Conservation (phyloP, 2,329 filamentous ascomycete genomes). For the Pseudocercospora fijiensis region DNA sequence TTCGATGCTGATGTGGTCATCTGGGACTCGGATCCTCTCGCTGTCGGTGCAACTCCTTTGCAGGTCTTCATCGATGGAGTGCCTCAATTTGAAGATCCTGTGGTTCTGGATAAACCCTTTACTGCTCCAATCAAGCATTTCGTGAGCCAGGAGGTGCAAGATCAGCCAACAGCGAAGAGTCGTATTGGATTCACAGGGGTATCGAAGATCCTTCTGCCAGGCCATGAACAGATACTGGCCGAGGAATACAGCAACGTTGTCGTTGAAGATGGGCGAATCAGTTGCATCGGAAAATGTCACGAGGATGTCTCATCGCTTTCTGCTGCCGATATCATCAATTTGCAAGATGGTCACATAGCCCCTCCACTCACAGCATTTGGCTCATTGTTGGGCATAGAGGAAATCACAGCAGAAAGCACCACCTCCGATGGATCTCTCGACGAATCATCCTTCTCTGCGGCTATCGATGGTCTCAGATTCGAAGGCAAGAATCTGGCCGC, state of each 20-base stretch:
- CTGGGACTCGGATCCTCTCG: conserved; percentile 47
- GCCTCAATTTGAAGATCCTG: conserved; percentile 51
- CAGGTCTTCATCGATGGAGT: conserved; percentile 48
- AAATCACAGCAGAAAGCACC: conserved; percentile 58
- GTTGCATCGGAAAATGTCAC: conserved; percentile 57
- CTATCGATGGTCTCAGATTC: conserved; percentile 48
- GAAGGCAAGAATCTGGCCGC: conserved; percentile 42
- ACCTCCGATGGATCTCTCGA: conserved; percentile 55
- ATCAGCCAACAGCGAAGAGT: conserved; percentile 30
- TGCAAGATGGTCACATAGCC: conserved; percentile 62
- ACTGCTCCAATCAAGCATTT: conserved; percentile 44
- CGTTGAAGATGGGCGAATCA: conserved; percentile 54
- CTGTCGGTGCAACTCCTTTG: conserved; percentile 33
- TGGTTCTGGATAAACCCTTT: conserved; percentile 55
- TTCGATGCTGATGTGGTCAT: conserved; percentile 47
- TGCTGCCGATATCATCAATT: conserved; percentile 43
- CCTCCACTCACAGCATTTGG: conserved; percentile 62
- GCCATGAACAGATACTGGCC: conserved; percentile 39
- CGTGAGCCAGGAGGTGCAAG: conserved; percentile 42
- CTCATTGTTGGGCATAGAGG: conserved; percentile 60
- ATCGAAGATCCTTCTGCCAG: conserved; percentile 51
- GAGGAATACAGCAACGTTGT: conserved; percentile 46
- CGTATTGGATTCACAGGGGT: conserved; percentile 60
- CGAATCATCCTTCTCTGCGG: conserved; percentile 55
- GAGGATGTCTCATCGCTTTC: conserved; percentile 44